Percentiles rank a stretch among this genome's conserved stretches.
phyloP scores from a whole-genome alignment of 805 yeast species.

The Nakazawaea peltata region DNA sequence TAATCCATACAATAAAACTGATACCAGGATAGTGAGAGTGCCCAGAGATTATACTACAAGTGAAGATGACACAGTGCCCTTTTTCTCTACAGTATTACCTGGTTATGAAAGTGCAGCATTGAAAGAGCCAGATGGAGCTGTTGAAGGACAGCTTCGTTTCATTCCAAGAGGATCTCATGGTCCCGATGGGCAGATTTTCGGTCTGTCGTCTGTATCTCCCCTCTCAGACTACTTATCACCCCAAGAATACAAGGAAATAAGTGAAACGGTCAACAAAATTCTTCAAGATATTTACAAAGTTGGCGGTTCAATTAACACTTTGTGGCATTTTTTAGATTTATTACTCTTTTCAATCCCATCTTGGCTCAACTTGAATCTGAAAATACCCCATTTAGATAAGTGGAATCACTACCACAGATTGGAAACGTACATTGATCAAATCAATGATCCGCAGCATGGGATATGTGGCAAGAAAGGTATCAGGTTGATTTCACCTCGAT shows the following conservation, averaged over 20 bases:
- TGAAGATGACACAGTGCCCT: constrained; percentile 37
- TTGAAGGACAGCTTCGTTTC: constrained; percentile 20
- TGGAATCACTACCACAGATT: constrained; percentile 26
- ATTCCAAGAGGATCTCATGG: constrained; percentile 26
- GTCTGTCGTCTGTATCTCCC: constrained; percentile 46
- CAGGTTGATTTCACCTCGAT: constrained; percentile 41
- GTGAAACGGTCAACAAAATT: constrained; percentile 33
- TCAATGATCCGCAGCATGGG: constrained; percentile 21
- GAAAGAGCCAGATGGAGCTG: no score
- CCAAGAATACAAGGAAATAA: constrained; percentile 32
- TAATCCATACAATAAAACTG: constrained; percentile 30
- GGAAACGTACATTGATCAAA: constrained; percentile 30
- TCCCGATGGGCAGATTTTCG: constrained; percentile 40
- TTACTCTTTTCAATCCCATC: constrained; percentile 31
- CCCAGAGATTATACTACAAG: constrained; percentile 40
- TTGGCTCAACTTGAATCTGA: neutral
- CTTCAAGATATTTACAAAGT: constrained; percentile 33
- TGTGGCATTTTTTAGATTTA: constrained; percentile 32
- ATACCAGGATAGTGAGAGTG: constrained; percentile 48
- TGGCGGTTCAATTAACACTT: constrained; percentile 26
- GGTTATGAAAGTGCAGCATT: no score
- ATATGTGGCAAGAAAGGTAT: constrained; percentile 18
- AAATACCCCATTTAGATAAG: constrained; percentile 18
- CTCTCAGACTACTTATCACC: constrained; percentile 27
- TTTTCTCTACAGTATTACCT: constrained; percentile 46